phyloP scores from a whole-genome alignment of 2,329 filamentous ascomycete genomes.

The Colletotrichum eleusines region DNA sequence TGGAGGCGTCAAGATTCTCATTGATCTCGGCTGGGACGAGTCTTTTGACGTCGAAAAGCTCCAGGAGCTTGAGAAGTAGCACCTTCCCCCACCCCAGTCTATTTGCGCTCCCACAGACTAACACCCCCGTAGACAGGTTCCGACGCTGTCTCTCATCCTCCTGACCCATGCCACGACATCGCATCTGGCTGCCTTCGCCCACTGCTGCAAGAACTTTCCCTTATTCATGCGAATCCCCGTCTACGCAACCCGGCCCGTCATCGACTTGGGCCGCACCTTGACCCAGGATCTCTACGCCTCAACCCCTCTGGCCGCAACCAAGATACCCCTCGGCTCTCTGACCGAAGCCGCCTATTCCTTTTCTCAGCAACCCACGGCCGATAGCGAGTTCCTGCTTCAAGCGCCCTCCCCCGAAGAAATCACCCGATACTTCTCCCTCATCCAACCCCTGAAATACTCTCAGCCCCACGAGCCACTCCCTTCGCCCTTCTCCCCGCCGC shows the following conservation, averaged over 20 bases:
- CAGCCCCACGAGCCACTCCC: constrained; percentile 92
- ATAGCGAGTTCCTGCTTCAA: constrained; percentile 70
- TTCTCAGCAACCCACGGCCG: constrained; percentile 61
- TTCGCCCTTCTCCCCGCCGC: constrained; percentile 87
- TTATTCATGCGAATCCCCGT: constrained; percentile 92
- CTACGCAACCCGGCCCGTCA: constrained; percentile 93
- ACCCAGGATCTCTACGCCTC: constrained; percentile 94
- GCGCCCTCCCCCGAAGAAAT: constrained; percentile 90
- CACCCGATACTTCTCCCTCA: constrained; percentile 88
- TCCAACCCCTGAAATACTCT: constrained; percentile 95
- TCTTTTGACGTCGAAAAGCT: constrained; percentile 86
- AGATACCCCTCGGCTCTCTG: constrained; percentile 80
- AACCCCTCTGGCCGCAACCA: constrained; percentile 86
- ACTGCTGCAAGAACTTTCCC: constrained; percentile 97
- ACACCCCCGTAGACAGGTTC: constrained; percentile 75
- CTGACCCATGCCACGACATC: constrained; percentile 93
- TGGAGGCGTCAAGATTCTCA: constrained; percentile 93
- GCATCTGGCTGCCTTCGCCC: constrained; percentile 92
- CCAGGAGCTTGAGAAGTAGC: constrained; percentile 87
- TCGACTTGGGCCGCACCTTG: constrained; percentile 90
- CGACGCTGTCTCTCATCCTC: constrained; percentile 92
- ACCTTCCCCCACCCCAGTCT: constrained; percentile 44
- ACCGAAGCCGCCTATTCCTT: constrained; percentile 70
- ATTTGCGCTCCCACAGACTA: constrained; percentile 36
- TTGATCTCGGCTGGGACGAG: constrained; percentile 97